Conservation (phyloP, 2,329 filamentous ascomycete species). For the Endocalyx cinctus region DNA sequence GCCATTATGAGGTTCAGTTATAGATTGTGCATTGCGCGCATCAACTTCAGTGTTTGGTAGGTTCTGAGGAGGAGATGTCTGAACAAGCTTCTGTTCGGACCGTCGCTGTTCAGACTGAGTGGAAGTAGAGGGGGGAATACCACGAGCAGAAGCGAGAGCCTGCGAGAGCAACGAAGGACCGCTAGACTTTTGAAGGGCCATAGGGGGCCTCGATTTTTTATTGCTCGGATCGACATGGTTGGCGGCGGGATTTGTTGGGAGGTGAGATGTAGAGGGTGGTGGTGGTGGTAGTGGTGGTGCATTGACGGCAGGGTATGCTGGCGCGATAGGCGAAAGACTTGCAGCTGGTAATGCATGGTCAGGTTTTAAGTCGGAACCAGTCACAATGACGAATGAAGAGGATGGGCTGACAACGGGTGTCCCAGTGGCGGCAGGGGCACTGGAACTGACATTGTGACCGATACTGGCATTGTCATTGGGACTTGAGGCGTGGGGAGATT, state of each 20-base stretch:
- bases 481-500: slow-evolving; percentile 11
- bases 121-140: slow-evolving; percentile 34
- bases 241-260: slow-evolving; percentile 19
- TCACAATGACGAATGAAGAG: slow-evolving; percentile 18
- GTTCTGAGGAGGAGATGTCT: slow-evolving; percentile 13
- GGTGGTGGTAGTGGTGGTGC: too few relatives aligned
- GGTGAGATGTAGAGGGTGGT: slow-evolving; percentile 16
- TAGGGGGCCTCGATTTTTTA: slow-evolving; percentile 44
- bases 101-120: slow-evolving; percentile 21
- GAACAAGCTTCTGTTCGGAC: slow-evolving; percentile 18
- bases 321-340: slow-evolving; percentile 13
- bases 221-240: slow-evolving; percentile 33
- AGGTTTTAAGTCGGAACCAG: slow-evolving; percentile 21
- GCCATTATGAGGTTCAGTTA: slow-evolving; percentile 29
- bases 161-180: slow-evolving; percentile 54
- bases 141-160: slow-evolving; percentile 55
- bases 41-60: slow-evolving; percentile 14
- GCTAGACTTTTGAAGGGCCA: slow-evolving; percentile 37
- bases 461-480: too few relatives aligned
- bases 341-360: slow-evolving; percentile 16
- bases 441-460: slow-evolving; percentile 14
- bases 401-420: slow-evolving; percentile 23
- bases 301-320: slow-evolving; percentile 14
- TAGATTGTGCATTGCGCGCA: slow-evolving; percentile 11
- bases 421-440: slow-evolving; percentile 17